phyloP scores from a whole-genome alignment of 2,329 filamentous ascomycete genomes.

The Monosporascus sp. region DNA sequence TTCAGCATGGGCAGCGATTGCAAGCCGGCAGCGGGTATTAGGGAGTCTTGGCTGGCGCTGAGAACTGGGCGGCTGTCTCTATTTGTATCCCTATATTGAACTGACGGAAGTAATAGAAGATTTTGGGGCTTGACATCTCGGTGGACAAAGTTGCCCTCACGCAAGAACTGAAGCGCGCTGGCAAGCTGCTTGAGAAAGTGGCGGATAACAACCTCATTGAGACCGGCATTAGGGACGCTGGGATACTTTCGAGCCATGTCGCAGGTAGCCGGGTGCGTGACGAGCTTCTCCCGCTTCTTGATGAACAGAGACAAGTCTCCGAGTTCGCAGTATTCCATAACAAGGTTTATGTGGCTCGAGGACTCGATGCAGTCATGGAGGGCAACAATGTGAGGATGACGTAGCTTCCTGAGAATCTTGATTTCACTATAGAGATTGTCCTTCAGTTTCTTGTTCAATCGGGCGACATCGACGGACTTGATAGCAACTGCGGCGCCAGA shows the following conservation, averaged over 20 bases:
- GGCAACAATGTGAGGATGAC: constrained; percentile 94
- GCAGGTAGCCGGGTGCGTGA: constrained; percentile 72
- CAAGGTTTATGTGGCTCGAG: constrained; percentile 81
- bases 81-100: constrained; percentile 60
- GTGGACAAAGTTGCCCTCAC: constrained; percentile 83
- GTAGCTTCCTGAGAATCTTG: constrained; percentile 85
- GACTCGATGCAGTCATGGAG: constrained; percentile 93
- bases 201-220: constrained; percentile 92
- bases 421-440: constrained; percentile 96
- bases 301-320: constrained; percentile 95
- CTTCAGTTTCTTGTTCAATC: constrained; percentile 92
- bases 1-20: constrained; percentile 91
- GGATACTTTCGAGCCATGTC: constrained; percentile 95
- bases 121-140: constrained; percentile 98
- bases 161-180: constrained; percentile 85
- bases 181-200: constrained; percentile 95
- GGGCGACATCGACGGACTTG: constrained; percentile 89
- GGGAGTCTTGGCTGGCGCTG: constrained; percentile 70
- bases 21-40: constrained; percentile 76
- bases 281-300: constrained; percentile 81
- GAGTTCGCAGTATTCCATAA: constrained; percentile 98
- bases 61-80: constrained; percentile 66
- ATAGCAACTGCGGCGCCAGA: constrained; percentile 82
- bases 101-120: constrained; percentile 79
- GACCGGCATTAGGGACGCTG: constrained; percentile 72